These are phyloP conservation scores for Daedaleopsis nitida DNA, from an alignment of 768 basidiomycete genomes.

Conservation along the genomic window DNA sequence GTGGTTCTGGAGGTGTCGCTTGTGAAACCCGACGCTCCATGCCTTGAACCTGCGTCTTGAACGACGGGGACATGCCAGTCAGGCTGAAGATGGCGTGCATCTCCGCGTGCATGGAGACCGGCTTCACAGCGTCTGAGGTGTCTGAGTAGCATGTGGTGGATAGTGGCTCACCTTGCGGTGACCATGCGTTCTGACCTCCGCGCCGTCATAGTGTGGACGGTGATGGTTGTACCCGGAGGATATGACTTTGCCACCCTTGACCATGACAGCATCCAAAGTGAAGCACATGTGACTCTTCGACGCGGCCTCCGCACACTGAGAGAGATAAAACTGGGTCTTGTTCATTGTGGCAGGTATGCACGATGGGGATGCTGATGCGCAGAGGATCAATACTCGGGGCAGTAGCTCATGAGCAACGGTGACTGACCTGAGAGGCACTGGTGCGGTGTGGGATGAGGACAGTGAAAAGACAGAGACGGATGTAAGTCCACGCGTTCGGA, in stretches of 20 bases:
- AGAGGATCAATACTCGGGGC: background rate
- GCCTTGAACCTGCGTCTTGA: conserved; percentile 56
- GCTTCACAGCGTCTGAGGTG: conserved; percentile 16
- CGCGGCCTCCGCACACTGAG: conserved; percentile 50
- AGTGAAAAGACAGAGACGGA: background rate
- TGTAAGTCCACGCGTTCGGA: background rate
- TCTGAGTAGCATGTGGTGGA: background rate
- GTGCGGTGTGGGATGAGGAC: background rate
- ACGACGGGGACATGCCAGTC: conserved; percentile 51
- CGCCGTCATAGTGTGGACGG: conserved; percentile 54
- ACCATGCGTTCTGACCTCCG: conserved; percentile 38
- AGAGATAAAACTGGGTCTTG: conserved; percentile 54
- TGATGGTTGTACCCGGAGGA: conserved; percentile 57
- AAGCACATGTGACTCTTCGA: conserved; percentile 54
- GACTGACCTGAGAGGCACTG: background rate
- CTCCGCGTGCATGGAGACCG: conserved; percentile 59
- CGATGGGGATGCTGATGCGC: conserved; percentile 4
- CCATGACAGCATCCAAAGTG: conserved; percentile 47
- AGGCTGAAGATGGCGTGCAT: conserved; percentile 60
- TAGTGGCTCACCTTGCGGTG: conserved; percentile 36
- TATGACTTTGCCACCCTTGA: conserved; percentile 59
- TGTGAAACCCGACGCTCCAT: conserved; percentile 33
- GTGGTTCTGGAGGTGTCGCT: conserved; percentile 23
- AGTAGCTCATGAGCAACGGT: background rate
- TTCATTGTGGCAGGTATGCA: conserved; percentile 33